Conservation (phyloP, 108 stramenopile species). For the Aurantiochytrium sp. region DNA sequence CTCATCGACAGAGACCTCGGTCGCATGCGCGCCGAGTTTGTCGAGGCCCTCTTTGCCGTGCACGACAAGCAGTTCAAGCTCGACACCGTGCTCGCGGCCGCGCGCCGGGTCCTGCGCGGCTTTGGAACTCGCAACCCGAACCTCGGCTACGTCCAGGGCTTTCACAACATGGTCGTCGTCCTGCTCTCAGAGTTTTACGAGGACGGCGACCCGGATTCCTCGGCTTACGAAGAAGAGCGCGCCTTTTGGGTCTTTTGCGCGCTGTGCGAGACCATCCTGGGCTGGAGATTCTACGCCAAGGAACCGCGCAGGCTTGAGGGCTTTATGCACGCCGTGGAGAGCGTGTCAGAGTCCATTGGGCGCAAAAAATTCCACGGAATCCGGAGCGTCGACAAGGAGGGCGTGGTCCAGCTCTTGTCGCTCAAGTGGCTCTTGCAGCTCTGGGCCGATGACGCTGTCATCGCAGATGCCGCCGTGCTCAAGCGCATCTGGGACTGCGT, state of each 20-base stretch:
- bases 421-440: constrained; percentile 14
- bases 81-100: background rate
- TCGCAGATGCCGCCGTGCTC: background rate
- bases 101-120: background rate
- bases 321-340: background rate
- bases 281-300: background rate
- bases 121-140: background rate
- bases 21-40: background rate
- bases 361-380: background rate
- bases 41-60: background rate
- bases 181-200: background rate
- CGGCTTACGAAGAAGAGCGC: constrained; percentile 19
- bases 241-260: constrained; percentile 5
- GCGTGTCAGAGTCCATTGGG: background rate
- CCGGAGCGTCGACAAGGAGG: background rate
- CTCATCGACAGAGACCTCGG: background rate
- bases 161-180: background rate
- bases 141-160: background rate
- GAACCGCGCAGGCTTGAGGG: background rate
- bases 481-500: constrained; percentile 29
- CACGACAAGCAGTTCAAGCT: background rate
- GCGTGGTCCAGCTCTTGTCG: background rate
- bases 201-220: background rate
- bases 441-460: constrained; percentile 6
- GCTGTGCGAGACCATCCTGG: background rate